A percentile compares a stretch with the other conserved stretches of the same genome.
Evolutionary conservation across 371 early-diverging fungal genomes (phyloP).

Genomic region (Zancudomyces culisetae): DNA sequence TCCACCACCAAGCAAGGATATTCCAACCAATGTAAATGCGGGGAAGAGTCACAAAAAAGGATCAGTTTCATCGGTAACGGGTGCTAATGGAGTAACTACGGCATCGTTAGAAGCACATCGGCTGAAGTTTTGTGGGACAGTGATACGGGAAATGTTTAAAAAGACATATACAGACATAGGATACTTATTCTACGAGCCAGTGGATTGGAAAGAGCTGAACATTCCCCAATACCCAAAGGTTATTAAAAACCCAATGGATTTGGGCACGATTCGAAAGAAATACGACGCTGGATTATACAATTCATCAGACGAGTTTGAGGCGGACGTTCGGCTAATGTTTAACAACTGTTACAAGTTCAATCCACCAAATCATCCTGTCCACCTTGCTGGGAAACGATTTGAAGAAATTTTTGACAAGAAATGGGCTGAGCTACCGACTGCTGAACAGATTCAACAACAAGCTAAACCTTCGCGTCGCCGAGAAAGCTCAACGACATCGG

Average conservation of each 20-base stretch:
- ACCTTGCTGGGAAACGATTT: constrained; percentile 59
- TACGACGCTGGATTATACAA: constrained; percentile 57
- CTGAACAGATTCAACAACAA: not conserved
- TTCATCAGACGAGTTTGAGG: constrained; percentile 53
- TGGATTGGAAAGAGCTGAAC: constrained; percentile 74
- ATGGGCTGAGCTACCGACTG: constrained; percentile 37
- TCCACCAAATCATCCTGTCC: constrained; percentile 67
- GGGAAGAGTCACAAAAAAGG: too few species aligned
- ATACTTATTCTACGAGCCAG: constrained; percentile 73
- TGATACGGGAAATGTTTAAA: constrained; percentile 60
- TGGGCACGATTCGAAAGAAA: constrained; percentile 76
- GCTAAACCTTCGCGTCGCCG: constrained; percentile 6
- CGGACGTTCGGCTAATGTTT: constrained; percentile 75
- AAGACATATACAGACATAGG: constrained; percentile 45
- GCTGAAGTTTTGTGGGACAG: constrained; percentile 36
- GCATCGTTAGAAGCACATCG: not conserved
- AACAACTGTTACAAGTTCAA: constrained; percentile 92
- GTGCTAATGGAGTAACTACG: not conserved
- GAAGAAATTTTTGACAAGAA: constrained; percentile 70
- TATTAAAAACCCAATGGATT: constrained; percentile 96
- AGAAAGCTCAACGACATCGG: constrained; percentile 21
- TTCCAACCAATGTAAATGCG: constrained; percentile 10
- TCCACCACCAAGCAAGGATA: constrained; percentile 31
- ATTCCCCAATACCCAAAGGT: constrained; percentile 88
- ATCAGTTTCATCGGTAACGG: not conserved